phyloP scores from a whole-genome alignment of 1,284 basidiomycete genomes.

The Cystobasidium sp. region DNA sequence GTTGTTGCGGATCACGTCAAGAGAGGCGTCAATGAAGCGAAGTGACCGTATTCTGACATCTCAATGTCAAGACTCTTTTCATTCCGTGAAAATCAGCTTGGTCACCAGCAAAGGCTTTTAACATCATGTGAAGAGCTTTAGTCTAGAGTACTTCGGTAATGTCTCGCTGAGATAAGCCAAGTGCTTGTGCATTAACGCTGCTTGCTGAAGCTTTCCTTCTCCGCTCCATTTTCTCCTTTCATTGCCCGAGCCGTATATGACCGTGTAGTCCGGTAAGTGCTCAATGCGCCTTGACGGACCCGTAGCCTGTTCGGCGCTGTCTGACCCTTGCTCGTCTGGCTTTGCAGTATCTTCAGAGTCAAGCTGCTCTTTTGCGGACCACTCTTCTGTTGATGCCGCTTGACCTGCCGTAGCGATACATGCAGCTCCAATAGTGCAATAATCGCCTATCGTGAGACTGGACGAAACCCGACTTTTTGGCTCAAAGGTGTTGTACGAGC shows the following conservation, averaged over 20 bases:
- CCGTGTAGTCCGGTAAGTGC: conserved; percentile 78
- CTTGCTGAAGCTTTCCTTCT: conserved; percentile 78
- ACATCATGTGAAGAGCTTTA: conserved; percentile 39
- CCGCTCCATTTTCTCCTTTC: conserved; percentile 82
- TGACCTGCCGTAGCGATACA: conserved; percentile 58
- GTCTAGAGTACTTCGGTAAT: conserved; percentile 32
- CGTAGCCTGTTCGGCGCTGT: background rate
- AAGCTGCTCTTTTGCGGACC: conserved; percentile 33
- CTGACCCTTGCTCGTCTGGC: background rate
- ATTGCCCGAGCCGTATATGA: conserved; percentile 76
- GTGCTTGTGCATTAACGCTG: conserved; percentile 81
- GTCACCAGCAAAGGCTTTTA: background rate
- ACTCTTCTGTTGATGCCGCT: conserved; percentile 55
- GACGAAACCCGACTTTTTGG: conserved; percentile 78
- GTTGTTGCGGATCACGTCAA: background rate
- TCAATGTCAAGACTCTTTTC: too few species aligned
- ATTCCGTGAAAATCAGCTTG: background rate
- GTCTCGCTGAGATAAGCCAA: conserved; percentile 59
- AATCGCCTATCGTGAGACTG: conserved; percentile 73
- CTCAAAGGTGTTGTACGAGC: conserved; percentile 81
- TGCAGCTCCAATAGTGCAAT: conserved; percentile 79
- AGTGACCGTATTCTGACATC: too few species aligned
- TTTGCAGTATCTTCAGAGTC: background rate
- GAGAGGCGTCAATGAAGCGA: too few species aligned
- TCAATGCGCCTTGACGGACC: conserved; percentile 55